These are phyloP conservation scores for Talaromyces nanjingensis DNA, from an alignment of 495 filamentous ascomycete genomes.

Conservation along the genomic window DNA sequence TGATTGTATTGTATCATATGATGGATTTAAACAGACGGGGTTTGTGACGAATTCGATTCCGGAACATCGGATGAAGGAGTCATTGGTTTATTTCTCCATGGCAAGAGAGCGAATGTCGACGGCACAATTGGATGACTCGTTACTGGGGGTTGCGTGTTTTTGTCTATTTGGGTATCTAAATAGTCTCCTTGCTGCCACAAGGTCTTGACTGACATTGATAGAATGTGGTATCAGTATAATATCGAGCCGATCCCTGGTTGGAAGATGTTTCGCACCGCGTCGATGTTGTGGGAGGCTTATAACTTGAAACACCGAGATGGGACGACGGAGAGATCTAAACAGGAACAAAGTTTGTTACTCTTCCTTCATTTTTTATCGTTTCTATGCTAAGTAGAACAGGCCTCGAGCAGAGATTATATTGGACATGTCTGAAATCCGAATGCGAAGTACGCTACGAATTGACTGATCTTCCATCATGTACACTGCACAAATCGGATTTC, in stretches of 20 bases:
- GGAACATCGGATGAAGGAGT: constrained; percentile 21
- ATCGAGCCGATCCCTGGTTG: constrained; percentile 30
- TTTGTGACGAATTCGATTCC: constrained; percentile 18
- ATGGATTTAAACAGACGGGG: constrained; percentile 12
- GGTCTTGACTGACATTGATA: constrained; percentile 9
- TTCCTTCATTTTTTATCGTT: not conserved
- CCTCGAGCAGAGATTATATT: constrained; percentile 32
- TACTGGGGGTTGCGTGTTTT: constrained; percentile 30
- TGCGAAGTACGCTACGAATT: constrained; percentile 34
- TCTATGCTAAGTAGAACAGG: constrained; percentile 10
- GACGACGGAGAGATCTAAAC: constrained; percentile 22
- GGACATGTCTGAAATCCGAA: constrained; percentile 35
- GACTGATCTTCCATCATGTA: constrained; percentile 22
- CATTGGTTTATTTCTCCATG: constrained; percentile 25
- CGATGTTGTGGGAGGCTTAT: constrained; percentile 33
- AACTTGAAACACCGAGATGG: constrained; percentile 21
- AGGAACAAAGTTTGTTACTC: constrained; percentile 23
- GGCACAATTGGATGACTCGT: constrained; percentile 25
- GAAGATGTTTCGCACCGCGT: constrained; percentile 33
- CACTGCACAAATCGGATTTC: constrained; percentile 27
- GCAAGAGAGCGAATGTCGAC: constrained; percentile 27
- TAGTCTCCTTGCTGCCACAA: not conserved
- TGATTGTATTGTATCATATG: constrained; percentile 14
- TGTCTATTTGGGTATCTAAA: constrained; percentile 27
- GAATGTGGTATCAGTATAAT: constrained; percentile 37